Evolutionary conservation across 2,329 filamentous ascomycete genomes (phyloP).

Genomic region (Ophiostoma triangulosporum): DNA sequence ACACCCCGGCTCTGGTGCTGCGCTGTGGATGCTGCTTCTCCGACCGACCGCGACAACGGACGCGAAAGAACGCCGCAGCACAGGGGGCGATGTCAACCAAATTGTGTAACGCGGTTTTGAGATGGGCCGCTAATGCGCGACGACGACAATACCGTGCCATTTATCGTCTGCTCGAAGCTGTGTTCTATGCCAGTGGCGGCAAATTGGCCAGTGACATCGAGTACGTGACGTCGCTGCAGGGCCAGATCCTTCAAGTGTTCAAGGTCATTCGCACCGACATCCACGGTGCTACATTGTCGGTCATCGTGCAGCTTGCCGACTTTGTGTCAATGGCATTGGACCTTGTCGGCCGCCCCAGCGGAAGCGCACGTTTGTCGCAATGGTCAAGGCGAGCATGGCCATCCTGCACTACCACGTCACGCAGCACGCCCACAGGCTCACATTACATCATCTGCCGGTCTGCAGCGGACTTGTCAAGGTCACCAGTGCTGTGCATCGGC

Average conservation of each 20-base stretch:
- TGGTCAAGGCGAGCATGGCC: constrained; percentile 70
- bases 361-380: constrained; percentile 73
- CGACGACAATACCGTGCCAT: constrained; percentile 55
- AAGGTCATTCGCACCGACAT: constrained; percentile 55
- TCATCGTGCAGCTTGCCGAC: constrained; percentile 56
- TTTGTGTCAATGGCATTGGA: constrained; percentile 59
- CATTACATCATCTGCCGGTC: constrained; percentile 42
- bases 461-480: constrained; percentile 17
- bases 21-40: constrained; percentile 66
- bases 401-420: constrained; percentile 50
- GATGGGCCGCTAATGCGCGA: constrained; percentile 57
- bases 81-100: constrained; percentile 52
- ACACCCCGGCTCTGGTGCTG: constrained; percentile 50
- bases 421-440: constrained; percentile 44
- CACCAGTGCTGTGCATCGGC: constrained; percentile 11
- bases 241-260: constrained; percentile 52
- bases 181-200: constrained; percentile 54
- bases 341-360: constrained; percentile 19
- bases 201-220: constrained; percentile 61
- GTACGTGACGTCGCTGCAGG: constrained; percentile 58
- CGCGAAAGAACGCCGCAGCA: constrained; percentile 21
- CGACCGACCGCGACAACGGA: constrained; percentile 41
- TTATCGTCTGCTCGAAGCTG: constrained; percentile 53
- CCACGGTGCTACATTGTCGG: constrained; percentile 48
- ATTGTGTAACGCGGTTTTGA: constrained; percentile 64